phyloP scores from a whole-genome alignment of 495 filamentous ascomycete species.

The Penicillium subrubescens region DNA sequence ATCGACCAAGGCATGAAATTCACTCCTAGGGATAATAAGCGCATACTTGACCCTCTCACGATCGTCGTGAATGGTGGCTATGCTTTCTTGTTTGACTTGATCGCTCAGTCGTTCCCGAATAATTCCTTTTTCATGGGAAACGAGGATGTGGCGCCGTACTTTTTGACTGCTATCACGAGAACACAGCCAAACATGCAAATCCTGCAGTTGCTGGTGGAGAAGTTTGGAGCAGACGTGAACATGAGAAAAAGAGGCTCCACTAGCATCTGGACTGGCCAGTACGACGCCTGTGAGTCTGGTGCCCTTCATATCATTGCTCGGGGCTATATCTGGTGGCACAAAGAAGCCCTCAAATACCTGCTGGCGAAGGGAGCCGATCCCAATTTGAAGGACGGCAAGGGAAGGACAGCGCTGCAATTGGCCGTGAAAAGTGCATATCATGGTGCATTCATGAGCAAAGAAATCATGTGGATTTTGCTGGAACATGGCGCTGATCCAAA shows the following conservation, averaged over 20 bases:
- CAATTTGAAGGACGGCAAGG: constrained; percentile 2
- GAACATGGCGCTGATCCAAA: constrained; percentile 9
- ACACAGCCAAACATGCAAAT: constrained; percentile 12
- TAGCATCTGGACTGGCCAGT: not conserved
- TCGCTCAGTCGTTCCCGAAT: constrained; percentile 5
- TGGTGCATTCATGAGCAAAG: constrained; percentile 7
- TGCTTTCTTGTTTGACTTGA: constrained; percentile 2
- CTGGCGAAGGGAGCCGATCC: constrained; percentile 6
- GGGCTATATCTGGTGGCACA: constrained; percentile 11
- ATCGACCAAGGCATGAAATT: not conserved
- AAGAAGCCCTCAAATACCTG: constrained; percentile 5
- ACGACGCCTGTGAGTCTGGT: not conserved
- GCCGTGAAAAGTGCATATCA: not conserved
- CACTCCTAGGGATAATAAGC: not conserved
- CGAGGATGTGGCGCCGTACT: not conserved
- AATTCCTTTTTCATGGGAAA: not conserved
- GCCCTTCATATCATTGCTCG: constrained; percentile 6
- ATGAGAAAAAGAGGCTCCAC: not conserved
- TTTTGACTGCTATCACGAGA: not conserved
- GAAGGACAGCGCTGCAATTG: constrained; percentile 4
- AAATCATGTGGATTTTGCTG: not conserved
- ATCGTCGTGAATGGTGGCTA: constrained; percentile 1
- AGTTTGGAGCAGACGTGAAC: constrained; percentile 4
- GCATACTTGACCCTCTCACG: constrained; percentile 5
- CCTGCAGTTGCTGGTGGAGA: constrained; percentile 4